Base-by-base conservation (phyloP, 2,329 filamentous ascomycete species). In the Penicillium sp. region DNA sequence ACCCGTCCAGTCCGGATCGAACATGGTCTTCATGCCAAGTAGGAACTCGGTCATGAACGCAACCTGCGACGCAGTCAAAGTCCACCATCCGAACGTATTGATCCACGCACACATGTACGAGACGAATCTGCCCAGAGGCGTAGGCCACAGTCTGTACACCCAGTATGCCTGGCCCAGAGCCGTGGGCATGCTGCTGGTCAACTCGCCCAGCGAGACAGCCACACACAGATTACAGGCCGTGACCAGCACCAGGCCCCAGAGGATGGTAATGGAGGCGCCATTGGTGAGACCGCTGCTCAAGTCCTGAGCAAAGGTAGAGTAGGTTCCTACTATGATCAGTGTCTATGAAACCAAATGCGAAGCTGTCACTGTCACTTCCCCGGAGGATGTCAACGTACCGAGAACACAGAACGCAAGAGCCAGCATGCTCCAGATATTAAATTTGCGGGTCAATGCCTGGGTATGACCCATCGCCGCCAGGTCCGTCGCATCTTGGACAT, bases 71-170 rank as follows among this genome's bases (percentile, higher is more conserved):
- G 79, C 80, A 0, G 76, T 77, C 49, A 82, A 63, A 0, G 78
- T 76, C 72, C 78, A 80, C 80, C 80, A 82, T 10, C 79, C 80
- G 50, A 81, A 81, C 0, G 75, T 80, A 62, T 82, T 82, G 58
- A 81, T 79, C 78, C 78, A 82, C 2, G 79, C 80, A 54, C 78
- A 80, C 65, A 82, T 72, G 57, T 82, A 82, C 1, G 77, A 79
- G 3, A 65, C 58, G 52, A 81, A 78, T 1, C 79, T 72, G 1
- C 78, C 80, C 0, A 57, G 39, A 0, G 62, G 64, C 12, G 59
- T 58, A 49, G 64, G 42, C 70, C 73, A 66, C 44, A 79, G 64
- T 8, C 72, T 68, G 51, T 74, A 71, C 1, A 78, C 72, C 79
- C 80, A 83, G 62, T 79, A 82, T 0, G 79, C 80, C 65, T 83